A percentile compares a stretch with the other conserved stretches of the same genome.
Conservation (phyloP, 305 asterid genomes). For the Nicotiana rustica region DNA sequence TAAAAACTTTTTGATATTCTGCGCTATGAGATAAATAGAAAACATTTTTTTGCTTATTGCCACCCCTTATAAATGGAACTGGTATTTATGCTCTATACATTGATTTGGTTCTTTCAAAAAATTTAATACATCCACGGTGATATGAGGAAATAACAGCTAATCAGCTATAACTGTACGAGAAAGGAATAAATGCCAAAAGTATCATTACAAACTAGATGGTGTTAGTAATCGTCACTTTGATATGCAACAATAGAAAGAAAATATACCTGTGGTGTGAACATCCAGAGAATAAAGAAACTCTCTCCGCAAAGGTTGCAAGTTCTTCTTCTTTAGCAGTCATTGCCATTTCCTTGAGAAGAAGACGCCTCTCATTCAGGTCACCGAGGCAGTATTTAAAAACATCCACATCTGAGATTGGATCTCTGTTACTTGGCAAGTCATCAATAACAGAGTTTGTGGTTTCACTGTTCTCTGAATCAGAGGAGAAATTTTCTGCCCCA, state of each 20-base stretch:
- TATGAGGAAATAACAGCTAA: constrained; percentile 15
- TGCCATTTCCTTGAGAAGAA: constrained; percentile 84
- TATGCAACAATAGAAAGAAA: not conserved
- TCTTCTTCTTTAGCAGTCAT: constrained; percentile 68
- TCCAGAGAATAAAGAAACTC: constrained; percentile 81
- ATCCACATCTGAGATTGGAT: constrained; percentile 68
- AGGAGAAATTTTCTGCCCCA: constrained; percentile 56
- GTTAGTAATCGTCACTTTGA: not conserved
- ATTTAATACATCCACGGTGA: not conserved
- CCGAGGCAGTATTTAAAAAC: constrained; percentile 92
- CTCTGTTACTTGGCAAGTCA: constrained; percentile 48
- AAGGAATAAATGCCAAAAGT: constrained; percentile 23
- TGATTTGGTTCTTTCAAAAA: not conserved
- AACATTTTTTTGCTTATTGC: not conserved
- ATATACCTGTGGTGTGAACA: constrained; percentile 86
- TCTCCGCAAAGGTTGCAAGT: constrained; percentile 64
- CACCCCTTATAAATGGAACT: not conserved
- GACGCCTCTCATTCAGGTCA: constrained; percentile 70
- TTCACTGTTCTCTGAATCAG: constrained; percentile 71
- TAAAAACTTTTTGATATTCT: constrained; percentile 13
- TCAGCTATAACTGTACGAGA: not conserved
- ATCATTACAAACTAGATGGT: constrained; percentile 22
- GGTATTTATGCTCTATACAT: constrained; percentile 2
- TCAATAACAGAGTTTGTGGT: constrained; percentile 56
- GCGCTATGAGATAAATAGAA: not conserved